Base-by-base conservation (phyloP, 371 early-diverging fungal species). In the Mucor irregularis region DNA sequence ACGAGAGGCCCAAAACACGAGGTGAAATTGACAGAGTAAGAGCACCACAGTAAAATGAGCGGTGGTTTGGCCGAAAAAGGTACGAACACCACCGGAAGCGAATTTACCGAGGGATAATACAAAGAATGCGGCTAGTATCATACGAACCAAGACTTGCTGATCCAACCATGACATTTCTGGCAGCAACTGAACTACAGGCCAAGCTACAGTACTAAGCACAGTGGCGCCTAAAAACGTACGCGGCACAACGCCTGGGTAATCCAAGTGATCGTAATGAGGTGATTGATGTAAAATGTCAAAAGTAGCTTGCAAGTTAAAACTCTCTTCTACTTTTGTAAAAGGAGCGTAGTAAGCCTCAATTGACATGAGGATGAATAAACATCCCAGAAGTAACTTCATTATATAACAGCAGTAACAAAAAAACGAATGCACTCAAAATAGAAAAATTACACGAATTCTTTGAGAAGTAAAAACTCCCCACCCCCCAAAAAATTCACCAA, bases 241-340 rank as follows among this genome's bases (percentile, higher is more conserved):
- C 30, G 96, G 95, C 3, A 98, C 96, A 16, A 92, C 96, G 9
- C 98, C 98, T 2, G 97, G 96, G 62, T 92, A 96, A 45, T 77
- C 80, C 22, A 89, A 53, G 68, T 93, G 95, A 66, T 94, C 95
- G 62, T 77, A 94, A 21, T 70, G 62, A 13, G 65, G 49, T 17
- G 70, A 71, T 58, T 77, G 71, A 37, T 80, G 77, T 45, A 95
- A 52, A 25, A 97, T 75, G 69, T 98, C 97, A 65, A 95, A 93
- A 3, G 82, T 82, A 3, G 97, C 96, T 69, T 98, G 98, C 38
- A 93, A 49, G 62, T 91, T 92, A 74, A 98, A 98, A 58, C 92
- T 91, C 65, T 98, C 98, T 71, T 98, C 97, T 28, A 98, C 97
- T 73, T 97, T 96, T 42, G 93, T 92, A 68, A 74, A 96, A 0